These are phyloP conservation scores for Nepenthes gracilis DNA, from an alignment of 148 eudicot species.

Conservation along the genomic window DNA sequence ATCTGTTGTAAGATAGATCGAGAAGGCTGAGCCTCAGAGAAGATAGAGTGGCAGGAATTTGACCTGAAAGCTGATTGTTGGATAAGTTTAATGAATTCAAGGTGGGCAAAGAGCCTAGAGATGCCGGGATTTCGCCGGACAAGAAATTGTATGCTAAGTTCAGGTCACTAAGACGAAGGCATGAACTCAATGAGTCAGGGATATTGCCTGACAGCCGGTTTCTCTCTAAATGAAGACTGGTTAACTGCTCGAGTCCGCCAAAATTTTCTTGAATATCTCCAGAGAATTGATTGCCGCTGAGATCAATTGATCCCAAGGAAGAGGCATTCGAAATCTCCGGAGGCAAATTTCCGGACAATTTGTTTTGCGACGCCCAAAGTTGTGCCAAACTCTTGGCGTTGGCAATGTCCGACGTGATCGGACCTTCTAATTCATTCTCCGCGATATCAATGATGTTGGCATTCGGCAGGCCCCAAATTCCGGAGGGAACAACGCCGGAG, in stretches of 20 bases:
- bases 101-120: slow-evolving; percentile 47
- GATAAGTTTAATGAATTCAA: slow-evolving; percentile 69
- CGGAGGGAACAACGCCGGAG: slow-evolving; percentile 59
- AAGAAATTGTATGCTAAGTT: slow-evolving; percentile 53
- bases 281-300: slow-evolving; percentile 36
- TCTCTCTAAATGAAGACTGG: slow-evolving; percentile 35
- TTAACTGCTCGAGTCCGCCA: slow-evolving; percentile 36
- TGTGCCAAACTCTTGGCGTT: slow-evolving; percentile 40
- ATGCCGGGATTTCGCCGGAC: slow-evolving; percentile 48
- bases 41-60: slow-evolving; percentile 46
- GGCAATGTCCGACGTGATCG: slow-evolving; percentile 36
- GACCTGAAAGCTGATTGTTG: slow-evolving; percentile 51
- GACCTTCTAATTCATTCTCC: slow-evolving; percentile 48
- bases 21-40: slow-evolving; percentile 56
- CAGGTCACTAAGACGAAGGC: slow-evolving; percentile 43
- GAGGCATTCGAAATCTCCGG: slow-evolving; percentile 38
- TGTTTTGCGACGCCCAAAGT: slow-evolving; percentile 30
- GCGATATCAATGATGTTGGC: slow-evolving; percentile 50
- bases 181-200: slow-evolving; percentile 49
- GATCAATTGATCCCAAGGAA: slow-evolving; percentile 28
- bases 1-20: slow-evolving; percentile 59
- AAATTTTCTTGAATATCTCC: slow-evolving; percentile 44
- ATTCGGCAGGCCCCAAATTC: slow-evolving; percentile 74
- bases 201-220: slow-evolving; percentile 57
- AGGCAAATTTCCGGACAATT: slow-evolving; percentile 54